Base-by-base conservation (phyloP, 2,329 filamentous ascomycete genomes). In the Fusarium sp. region DNA sequence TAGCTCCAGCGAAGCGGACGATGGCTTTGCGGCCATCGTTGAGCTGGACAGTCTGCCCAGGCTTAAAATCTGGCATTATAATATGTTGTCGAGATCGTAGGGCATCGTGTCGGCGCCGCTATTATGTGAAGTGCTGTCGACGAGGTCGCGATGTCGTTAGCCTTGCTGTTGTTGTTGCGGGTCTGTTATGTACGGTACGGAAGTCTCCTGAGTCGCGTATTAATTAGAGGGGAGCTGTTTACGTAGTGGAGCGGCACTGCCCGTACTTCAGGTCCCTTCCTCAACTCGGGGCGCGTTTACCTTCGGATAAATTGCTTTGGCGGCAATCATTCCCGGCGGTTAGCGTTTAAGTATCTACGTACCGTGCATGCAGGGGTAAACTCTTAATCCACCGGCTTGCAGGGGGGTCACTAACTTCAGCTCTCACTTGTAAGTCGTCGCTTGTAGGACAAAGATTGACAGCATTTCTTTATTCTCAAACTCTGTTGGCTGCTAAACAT, bases 1-100 rank as follows among this genome's bases (percentile, higher is more conserved):
- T 93, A 57, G 86, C 83, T 74, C 96, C 96, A 64, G 93, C 84
- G 80, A 92, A 99, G 74, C 92, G 92, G 69, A 99, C 87, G 63
- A 87, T 87, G 72, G 88, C 96, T 72, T 87, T 87, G 73, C 91
- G 90, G 75, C 91, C 91, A 80, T 97, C 92, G 74, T 85, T 88
- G 72, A 97, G 89, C 80, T 90, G 89, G 79, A 98, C 88, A 68
- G 87, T 88, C 82, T 96, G 92, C 74, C 93, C 94, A 65, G 84
- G 79, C 75, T 82, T 83, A 74, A 88, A 82, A 67, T 88, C 86
- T 75, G 85, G 82, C 86, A 88, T 75, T 75, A 71, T 69, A 54
- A 59, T 69, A 52, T 56, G 66, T 66, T 54, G 46, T 69, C 54
- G 53, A 67, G 72, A 55, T 63, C 61, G 63, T 69, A 63, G 71